Conservation (phyloP, 2,329 filamentous ascomycete species). For the Epichloe aotearoae region DNA sequence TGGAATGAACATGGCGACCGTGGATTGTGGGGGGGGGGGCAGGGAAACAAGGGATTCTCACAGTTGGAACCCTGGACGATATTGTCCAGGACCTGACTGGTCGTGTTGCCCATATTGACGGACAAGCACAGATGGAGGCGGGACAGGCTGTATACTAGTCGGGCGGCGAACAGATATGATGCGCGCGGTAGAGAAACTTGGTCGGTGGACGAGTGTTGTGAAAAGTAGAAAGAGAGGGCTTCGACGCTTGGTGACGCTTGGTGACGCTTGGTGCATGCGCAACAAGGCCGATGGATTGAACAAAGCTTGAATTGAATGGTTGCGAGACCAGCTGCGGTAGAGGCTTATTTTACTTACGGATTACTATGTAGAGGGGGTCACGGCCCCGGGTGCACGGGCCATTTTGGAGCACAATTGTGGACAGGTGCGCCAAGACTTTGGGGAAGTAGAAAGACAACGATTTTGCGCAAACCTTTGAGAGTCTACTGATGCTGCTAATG, state of each 20-base stretch:
- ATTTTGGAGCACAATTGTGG: background rate
- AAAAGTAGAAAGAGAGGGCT: background rate
- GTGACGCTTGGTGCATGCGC: background rate
- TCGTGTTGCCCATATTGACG: constrained; percentile 50
- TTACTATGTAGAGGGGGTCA: background rate
- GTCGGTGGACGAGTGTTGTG: background rate
- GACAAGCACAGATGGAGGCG: background rate
- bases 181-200: background rate
- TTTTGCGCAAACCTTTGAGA: no score
- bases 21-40: no score
- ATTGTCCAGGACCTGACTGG: constrained; percentile 72
- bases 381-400: constrained; percentile 9
- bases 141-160: background rate
- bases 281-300: background rate
- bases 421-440: background rate
- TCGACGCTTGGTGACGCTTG: background rate
- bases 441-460: no score
- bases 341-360: background rate
- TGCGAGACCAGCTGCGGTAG: background rate
- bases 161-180: background rate
- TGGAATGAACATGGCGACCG: background rate
- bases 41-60: constrained; percentile 25
- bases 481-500: no score
- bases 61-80: constrained; percentile 97
- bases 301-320: background rate